Evolutionary conservation across 2,329 filamentous ascomycete species (phyloP).

Genomic region (Apiospora hydei): DNA sequence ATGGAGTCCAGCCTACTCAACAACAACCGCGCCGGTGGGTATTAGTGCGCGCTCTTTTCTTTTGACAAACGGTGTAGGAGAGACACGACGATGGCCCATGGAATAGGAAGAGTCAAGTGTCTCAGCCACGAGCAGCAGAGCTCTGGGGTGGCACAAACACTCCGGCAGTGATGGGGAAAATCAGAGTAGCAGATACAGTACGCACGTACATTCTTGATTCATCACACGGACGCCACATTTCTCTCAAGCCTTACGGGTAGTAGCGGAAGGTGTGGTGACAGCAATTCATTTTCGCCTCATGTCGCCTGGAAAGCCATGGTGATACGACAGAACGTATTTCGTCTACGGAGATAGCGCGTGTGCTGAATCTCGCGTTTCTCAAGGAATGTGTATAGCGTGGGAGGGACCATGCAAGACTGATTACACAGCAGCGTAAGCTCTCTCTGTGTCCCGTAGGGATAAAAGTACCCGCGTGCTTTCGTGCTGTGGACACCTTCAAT

Average conservation of each 20-base stretch:
- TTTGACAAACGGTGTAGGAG: slow-evolving; percentile 24
- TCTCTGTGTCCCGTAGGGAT: not conserved
- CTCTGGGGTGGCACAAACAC: not conserved
- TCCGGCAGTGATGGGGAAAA: not conserved
- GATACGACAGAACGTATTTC: slow-evolving; percentile 27
- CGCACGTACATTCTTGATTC: slow-evolving; percentile 8
- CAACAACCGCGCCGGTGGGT: slow-evolving; percentile 10
- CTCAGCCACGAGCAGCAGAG: not conserved
- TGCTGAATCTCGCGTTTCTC: slow-evolving; percentile 22
- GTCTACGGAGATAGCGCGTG: slow-evolving; percentile 27
- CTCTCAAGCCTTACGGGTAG: not conserved
- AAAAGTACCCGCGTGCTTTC: slow-evolving; percentile 10
- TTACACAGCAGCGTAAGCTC: slow-evolving; percentile 20
- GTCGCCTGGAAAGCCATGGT: slow-evolving; percentile 21
- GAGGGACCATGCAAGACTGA: not conserved
- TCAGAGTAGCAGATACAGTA: not conserved
- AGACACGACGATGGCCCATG: slow-evolving; percentile 19
- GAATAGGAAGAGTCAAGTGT: not conserved
- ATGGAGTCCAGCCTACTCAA: not conserved
- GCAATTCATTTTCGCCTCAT: not conserved
- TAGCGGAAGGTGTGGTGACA: slow-evolving; percentile 21
- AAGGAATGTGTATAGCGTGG: slow-evolving; percentile 8
- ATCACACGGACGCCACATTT: not conserved
- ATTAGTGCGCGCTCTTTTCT: slow-evolving; percentile 6
- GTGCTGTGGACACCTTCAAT: not conserved